Evolutionary conservation across 257 asterid genomes (phyloP).

Genomic region (Salvia splendens): DNA sequence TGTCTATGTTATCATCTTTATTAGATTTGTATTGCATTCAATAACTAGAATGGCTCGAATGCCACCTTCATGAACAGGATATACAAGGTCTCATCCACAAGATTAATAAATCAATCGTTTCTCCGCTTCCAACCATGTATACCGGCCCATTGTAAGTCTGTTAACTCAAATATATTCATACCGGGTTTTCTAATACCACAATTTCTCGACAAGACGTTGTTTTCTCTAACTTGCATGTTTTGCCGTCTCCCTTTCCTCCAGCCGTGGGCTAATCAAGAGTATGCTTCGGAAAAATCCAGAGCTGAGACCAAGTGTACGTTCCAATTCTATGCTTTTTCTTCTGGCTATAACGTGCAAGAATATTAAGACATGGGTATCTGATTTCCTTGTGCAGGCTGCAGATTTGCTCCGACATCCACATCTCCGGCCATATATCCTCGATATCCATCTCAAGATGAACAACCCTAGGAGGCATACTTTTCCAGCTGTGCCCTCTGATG

Average conservation of each 20-base stretch:
- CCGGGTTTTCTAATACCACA: background rate
- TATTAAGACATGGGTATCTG: background rate
- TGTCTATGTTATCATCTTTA: no score
- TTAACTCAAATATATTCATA: slow-evolving; percentile 3
- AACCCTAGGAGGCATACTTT: slow-evolving; percentile 64
- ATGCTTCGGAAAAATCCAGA: slow-evolving; percentile 95
- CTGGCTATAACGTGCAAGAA: background rate
- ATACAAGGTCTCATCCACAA: slow-evolving; percentile 96
- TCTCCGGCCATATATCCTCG: slow-evolving; percentile 71
- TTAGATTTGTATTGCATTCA: background rate
- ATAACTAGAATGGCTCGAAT: background rate
- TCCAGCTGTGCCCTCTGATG: slow-evolving; percentile 42
- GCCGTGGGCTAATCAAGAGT: slow-evolving; percentile 91
- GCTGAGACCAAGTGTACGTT: slow-evolving; percentile 84
- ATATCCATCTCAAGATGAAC: slow-evolving; percentile 55
- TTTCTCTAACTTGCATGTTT: slow-evolving; percentile 22
- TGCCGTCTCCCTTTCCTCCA: slow-evolving; percentile 35
- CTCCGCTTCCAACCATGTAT: slow-evolving; percentile 90
- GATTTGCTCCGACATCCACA: slow-evolving; percentile 80
- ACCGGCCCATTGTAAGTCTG: slow-evolving; percentile 84
- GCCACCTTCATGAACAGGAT: slow-evolving; percentile 56
- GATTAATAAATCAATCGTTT: slow-evolving; percentile 81
- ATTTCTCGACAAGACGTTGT: background rate
- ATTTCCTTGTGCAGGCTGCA: slow-evolving; percentile 64
- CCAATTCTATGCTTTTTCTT: background rate